Evolutionary conservation across 2,329 filamentous ascomycete species (phyloP).

Genomic region (Fusarium liriodendri): DNA sequence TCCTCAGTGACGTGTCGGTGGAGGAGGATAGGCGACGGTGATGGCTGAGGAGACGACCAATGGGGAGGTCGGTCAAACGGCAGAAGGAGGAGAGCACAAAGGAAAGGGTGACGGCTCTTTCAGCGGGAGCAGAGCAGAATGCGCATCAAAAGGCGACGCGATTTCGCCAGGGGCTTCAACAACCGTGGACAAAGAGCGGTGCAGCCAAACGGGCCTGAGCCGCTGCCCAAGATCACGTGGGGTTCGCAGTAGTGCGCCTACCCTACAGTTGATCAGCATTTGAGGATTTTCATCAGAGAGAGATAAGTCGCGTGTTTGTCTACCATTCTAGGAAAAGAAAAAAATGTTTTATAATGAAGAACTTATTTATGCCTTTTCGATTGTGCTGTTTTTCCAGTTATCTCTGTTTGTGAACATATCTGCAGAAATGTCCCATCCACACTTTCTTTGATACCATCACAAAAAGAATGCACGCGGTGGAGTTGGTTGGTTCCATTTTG

Average conservation of each 20-base stretch:
- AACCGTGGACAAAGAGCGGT: slow-evolving; percentile 17
- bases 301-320: background rate
- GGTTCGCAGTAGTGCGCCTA: background rate
- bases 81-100: slow-evolving; percentile 25
- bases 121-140: slow-evolving; percentile 12
- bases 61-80: background rate
- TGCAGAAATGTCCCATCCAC: background rate
- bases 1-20: slow-evolving; percentile 37
- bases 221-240: background rate
- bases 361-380: background rate
- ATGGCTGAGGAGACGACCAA: slow-evolving; percentile 11
- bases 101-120: slow-evolving; percentile 23
- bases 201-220: background rate
- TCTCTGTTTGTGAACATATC: background rate
- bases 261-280: background rate
- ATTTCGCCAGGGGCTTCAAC: slow-evolving; percentile 34
- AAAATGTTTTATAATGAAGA: background rate
- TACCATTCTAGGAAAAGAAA: background rate
- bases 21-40: slow-evolving; percentile 18
- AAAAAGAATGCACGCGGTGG: background rate
- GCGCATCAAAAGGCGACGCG: slow-evolving; percentile 23
- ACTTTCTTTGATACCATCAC: too few relatives aligned
- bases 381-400: background rate
- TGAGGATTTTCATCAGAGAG: background rate
- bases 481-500: background rate